Percentiles rank a stretch among this genome's conserved stretches.
These are phyloP conservation scores for Polytrichum commune DNA, from an alignment of 225 moss, liverwort and hornwort genomes.

Conservation along the genomic window DNA sequence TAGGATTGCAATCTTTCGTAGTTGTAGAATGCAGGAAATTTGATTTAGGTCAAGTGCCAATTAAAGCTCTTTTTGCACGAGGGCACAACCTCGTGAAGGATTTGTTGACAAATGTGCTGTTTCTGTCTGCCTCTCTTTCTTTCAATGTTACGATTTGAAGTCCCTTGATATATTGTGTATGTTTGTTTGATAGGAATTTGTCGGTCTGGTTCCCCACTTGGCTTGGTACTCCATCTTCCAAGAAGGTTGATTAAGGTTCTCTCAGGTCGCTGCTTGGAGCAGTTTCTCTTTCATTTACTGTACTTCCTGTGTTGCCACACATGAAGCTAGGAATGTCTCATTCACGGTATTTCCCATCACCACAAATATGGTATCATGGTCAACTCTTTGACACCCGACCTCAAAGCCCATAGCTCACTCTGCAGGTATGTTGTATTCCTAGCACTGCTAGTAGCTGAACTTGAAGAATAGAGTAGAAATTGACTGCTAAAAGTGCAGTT, in stretches of 20 bases:
- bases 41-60: neutral
- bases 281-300: slow-evolving; percentile 3
- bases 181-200: slow-evolving; percentile 18
- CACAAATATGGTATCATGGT: slow-evolving; percentile 3
- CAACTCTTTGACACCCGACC: neutral
- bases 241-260: slow-evolving; percentile 26
- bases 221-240: slow-evolving; percentile 13
- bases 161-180: neutral
- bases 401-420: neutral
- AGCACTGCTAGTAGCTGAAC: slow-evolving; percentile 9
- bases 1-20: neutral
- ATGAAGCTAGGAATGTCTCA: slow-evolving; percentile 14
- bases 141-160: slow-evolving; percentile 13
- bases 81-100: slow-evolving; percentile 3
- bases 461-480: slow-evolving; percentile 8
- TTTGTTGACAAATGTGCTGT: neutral
- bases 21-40: neutral
- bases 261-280: slow-evolving; percentile 4
- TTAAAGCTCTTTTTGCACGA: too few species aligned
- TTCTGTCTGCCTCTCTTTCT: neutral
- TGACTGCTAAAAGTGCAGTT: slow-evolving; percentile 7
- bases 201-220: slow-evolving; percentile 25
- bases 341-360: slow-evolving; percentile 3
- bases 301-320: slow-evolving; percentile 3
- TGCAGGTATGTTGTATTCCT: slow-evolving; percentile 3